Evolutionary conservation across 202 grass and related monocot genomes (phyloP).

Genomic region (Zizania palustris): DNA sequence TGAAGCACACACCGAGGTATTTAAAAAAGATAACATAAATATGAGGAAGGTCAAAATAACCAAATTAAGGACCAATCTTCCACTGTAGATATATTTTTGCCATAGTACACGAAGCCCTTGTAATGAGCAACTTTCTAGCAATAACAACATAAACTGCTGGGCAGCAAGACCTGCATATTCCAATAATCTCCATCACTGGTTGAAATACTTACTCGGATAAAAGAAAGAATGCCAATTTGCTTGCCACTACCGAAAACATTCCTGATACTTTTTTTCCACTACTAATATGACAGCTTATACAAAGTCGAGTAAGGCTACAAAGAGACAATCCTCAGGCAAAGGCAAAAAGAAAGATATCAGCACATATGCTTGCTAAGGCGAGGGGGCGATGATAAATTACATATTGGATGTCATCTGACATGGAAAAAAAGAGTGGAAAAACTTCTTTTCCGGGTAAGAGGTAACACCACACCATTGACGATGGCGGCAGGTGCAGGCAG

Average conservation of each 20-base stretch:
- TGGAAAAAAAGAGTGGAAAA: slow-evolving; percentile 21
- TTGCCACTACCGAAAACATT: slow-evolving; percentile 25
- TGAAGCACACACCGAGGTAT: too few relatives aligned
- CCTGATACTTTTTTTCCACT: slow-evolving; percentile 29
- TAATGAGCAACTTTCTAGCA: neutral
- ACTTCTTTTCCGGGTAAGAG: slow-evolving; percentile 35
- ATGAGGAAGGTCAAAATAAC: too few relatives aligned
- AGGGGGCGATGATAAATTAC: slow-evolving; percentile 34
- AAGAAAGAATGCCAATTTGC: slow-evolving; percentile 20
- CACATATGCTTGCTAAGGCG: slow-evolving; percentile 23
- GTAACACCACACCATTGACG: slow-evolving; percentile 20
- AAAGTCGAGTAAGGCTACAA: slow-evolving; percentile 41
- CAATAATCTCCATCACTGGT: neutral
- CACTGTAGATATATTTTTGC: neutral
- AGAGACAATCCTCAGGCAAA: slow-evolving; percentile 12
- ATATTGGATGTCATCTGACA: slow-evolving; percentile 31
- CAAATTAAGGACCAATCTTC: neutral
- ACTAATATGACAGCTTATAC: slow-evolving; percentile 39
- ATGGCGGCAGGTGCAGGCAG: neutral
- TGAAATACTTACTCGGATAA: neutral
- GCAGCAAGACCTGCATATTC: neutral
- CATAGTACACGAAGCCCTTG: neutral
- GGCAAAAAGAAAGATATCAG: slow-evolving; percentile 12
- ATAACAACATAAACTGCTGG: neutral
- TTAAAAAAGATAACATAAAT: too few relatives aligned